A percentile compares a stretch with the other conserved stretches of the same genome.
These are phyloP conservation scores for Simplicillium sp. DNA, from an alignment of 2,329 filamentous ascomycete species.

Conservation along the genomic window DNA sequence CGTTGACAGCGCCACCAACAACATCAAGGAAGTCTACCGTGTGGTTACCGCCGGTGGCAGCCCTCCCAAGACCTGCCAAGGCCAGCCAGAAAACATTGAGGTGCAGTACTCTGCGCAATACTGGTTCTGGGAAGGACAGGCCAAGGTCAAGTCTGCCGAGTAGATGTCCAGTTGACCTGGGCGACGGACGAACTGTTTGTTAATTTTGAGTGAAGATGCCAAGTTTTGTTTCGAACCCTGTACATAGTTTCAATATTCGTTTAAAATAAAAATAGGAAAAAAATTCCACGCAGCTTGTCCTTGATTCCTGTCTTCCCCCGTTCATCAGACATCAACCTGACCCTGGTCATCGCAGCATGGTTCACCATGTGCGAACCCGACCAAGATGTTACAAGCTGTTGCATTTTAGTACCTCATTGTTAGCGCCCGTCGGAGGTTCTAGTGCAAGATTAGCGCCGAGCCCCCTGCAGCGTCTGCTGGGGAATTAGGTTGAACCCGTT, in stretches of 20 bases:
- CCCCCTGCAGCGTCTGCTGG: not conserved
- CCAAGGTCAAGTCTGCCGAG: not conserved
- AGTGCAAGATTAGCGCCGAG: not conserved
- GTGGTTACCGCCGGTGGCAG: constrained; percentile 76
- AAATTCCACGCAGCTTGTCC: not conserved
- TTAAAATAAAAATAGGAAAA: not conserved
- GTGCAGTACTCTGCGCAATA: constrained; percentile 71
- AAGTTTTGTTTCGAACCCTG: too few species aligned
- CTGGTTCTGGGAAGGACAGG: constrained; percentile 3
- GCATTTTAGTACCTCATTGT: too few species aligned
- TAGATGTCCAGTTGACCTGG: not conserved
- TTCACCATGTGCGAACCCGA: too few species aligned
- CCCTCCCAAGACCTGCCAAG: constrained; percentile 63
- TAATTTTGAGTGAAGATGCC: too few species aligned
- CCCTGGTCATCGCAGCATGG: too few species aligned
- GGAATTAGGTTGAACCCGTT: too few species aligned
- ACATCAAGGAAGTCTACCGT: constrained; percentile 70
- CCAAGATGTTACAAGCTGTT: too few species aligned
- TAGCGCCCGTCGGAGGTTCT: not conserved
- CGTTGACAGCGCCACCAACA: constrained; percentile 41
- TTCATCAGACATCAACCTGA: too few species aligned
- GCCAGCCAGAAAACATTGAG: constrained; percentile 52
- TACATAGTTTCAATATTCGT: not conserved
- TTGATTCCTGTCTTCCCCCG: not conserved
- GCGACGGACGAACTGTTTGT: too few species aligned